Percentiles rank a stretch among this genome's conserved stretches.
Evolutionary conservation across 352 stramenopile genomes (phyloP).

Genomic region (Phytopythium oedochilum): DNA sequence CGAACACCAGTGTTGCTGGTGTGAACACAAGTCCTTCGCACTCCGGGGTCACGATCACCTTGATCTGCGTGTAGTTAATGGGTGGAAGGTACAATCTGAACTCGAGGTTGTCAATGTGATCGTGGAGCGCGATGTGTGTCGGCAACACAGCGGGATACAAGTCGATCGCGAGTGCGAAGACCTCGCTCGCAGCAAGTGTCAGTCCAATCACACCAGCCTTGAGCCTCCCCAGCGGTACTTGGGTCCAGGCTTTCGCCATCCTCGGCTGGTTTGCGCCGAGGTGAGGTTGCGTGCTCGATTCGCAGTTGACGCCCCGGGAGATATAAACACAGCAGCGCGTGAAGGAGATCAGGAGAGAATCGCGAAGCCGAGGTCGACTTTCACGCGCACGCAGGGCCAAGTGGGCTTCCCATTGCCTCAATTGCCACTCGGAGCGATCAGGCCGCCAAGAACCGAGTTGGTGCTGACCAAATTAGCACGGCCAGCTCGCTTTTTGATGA

Average conservation of each 20-base stretch:
- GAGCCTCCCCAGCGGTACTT: not conserved
- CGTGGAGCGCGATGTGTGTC: not conserved
- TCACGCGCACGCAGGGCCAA: not conserved
- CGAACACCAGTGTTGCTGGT: constrained; percentile 22
- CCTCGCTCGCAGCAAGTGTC: not conserved
- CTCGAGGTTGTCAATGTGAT: not conserved
- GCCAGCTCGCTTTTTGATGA: too few relatives aligned
- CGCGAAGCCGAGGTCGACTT: not conserved
- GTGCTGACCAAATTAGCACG: not conserved
- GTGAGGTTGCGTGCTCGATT: not conserved
- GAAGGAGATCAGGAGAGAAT: too few relatives aligned
- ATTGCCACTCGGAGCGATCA: too few relatives aligned
- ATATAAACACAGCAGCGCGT: too few relatives aligned
- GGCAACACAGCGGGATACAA: not conserved
- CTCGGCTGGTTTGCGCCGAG: not conserved
- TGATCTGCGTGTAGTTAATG: not conserved
- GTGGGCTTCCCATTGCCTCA: not conserved
- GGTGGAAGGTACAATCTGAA: constrained; percentile 27
- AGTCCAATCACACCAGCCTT: not conserved
- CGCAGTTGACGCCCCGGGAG: too few relatives aligned
- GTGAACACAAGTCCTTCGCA: constrained; percentile 28
- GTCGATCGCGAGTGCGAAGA: not conserved
- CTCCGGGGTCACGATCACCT: constrained; percentile 28
- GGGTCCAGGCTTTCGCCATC: not conserved
- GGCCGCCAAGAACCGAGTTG: too few relatives aligned